A percentile compares a stretch with the other conserved stretches of the same genome.
phyloP scores from a whole-genome alignment of 345 rosid species.

The Ceriops tagal region DNA sequence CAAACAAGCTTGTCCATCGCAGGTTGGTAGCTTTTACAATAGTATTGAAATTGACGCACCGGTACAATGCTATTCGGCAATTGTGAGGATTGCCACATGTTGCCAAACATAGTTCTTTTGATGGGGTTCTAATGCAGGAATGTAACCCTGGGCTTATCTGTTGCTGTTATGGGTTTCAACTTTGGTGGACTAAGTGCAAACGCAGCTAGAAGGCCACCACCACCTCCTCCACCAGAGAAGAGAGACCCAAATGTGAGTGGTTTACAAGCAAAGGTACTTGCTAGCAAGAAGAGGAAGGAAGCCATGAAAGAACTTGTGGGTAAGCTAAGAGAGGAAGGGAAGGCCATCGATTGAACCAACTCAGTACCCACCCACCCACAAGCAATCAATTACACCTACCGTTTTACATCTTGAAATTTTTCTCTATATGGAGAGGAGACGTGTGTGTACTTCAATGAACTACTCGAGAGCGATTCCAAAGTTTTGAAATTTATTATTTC shows the following conservation, averaged over 20 bases:
- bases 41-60: not conserved
- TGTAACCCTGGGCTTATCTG: conserved; percentile 39
- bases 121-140: conserved; percentile 25
- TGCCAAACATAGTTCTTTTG: not conserved
- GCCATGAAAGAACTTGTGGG: conserved; percentile 45
- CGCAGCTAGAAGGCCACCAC: conserved; percentile 65
- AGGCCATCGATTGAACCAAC: conserved; percentile 24
- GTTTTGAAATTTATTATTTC: too few relatives aligned
- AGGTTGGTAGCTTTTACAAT: conserved; percentile 24
- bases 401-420: too few relatives aligned
- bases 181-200: conserved; percentile 34
- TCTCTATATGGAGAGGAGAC: too few relatives aligned
- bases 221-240: conserved; percentile 65
- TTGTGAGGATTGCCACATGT: not conserved
- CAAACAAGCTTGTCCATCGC: conserved; percentile 33
- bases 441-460: too few relatives aligned
- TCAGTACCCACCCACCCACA: not conserved
- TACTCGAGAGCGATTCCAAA: too few relatives aligned
- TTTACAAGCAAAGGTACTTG: conserved; percentile 72
- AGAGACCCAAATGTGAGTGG: conserved; percentile 75
- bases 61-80: not conserved
- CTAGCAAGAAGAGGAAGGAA: conserved; percentile 66
- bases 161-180: conserved; percentile 46
- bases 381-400: too few relatives aligned
- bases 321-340: conserved; percentile 69